Evolutionary conservation across 2,329 filamentous ascomycete genomes (phyloP).

Genomic region (Incumbomyces lentus): DNA sequence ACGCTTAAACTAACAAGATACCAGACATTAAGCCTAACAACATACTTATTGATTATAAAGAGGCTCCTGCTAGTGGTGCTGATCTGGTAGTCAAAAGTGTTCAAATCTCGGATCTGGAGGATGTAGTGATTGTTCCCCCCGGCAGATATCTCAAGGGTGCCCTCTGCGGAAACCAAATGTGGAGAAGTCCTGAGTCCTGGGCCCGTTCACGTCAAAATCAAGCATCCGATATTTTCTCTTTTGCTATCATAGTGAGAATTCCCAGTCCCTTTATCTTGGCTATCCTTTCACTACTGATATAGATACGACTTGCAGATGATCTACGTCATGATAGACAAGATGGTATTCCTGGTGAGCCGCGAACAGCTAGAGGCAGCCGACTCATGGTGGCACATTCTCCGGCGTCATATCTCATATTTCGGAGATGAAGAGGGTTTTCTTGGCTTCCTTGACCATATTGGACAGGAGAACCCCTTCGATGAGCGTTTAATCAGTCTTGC

Average conservation of each 20-base stretch:
- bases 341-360: conserved; percentile 32
- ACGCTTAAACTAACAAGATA: conserved; percentile 7
- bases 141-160: conserved; percentile 17
- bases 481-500: conserved; percentile 27
- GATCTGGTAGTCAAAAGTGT: conserved; percentile 20
- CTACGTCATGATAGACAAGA: conserved; percentile 32
- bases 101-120: conserved; percentile 26
- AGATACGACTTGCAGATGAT: conserved; percentile 20
- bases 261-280: no score
- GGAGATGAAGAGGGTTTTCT: conserved; percentile 33
- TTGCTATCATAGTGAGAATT: conserved; percentile 23
- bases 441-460: conserved; percentile 33
- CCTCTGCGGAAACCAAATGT: conserved; percentile 25
- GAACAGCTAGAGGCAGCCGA: conserved; percentile 25
- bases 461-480: conserved; percentile 30
- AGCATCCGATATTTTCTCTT: conserved; percentile 27
- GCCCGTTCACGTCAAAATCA: conserved; percentile 22
- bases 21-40: conserved; percentile 28
- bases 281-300: no score
- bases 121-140: conserved; percentile 1
- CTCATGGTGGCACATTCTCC: conserved; percentile 26
- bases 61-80: conserved; percentile 3
- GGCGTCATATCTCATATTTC: conserved; percentile 40
- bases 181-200: conserved; percentile 29
- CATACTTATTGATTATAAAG: conserved; percentile 24